These are phyloP conservation scores for Penicillium thymicola DNA, from an alignment of 2,329 filamentous ascomycete species.

Conservation along the genomic window DNA sequence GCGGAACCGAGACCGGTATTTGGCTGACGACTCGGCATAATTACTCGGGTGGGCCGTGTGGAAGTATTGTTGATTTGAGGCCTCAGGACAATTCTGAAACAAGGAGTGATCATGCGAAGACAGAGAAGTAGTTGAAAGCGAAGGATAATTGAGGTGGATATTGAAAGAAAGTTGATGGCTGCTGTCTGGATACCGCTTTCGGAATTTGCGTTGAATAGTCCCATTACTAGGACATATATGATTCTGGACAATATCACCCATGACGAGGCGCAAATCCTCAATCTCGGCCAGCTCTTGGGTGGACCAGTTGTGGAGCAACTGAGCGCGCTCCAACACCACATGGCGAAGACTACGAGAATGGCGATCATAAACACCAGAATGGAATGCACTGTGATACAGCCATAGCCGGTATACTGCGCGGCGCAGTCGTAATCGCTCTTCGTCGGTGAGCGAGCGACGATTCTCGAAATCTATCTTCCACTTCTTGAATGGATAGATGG, in stretches of 20 bases:
- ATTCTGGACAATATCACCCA: conserved; percentile 54
- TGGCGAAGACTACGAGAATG: conserved; percentile 48
- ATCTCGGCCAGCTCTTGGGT: conserved; percentile 57
- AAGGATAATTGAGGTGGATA: conserved; percentile 52
- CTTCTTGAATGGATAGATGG: conserved; percentile 62
- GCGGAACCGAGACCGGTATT: conserved; percentile 47
- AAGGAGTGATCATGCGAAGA: neutral
- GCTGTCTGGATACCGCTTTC: conserved; percentile 52
- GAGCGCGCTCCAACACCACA: conserved; percentile 51
- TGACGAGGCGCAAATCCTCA: conserved; percentile 55
- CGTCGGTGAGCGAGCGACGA: conserved; percentile 50
- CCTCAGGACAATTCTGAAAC: conserved; percentile 8
- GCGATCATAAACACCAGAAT: conserved; percentile 51
- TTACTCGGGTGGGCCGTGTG: conserved; percentile 23
- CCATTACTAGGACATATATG: conserved; percentile 62
- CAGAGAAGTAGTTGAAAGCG: conserved; percentile 13
- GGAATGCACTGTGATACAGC: conserved; percentile 59
- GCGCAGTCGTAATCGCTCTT: conserved; percentile 52
- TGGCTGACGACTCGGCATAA: conserved; percentile 26
- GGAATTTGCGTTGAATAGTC: conserved; percentile 57
- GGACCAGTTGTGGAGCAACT: conserved; percentile 58
- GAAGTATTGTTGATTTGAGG: conserved; percentile 20
- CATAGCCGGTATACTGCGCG: conserved; percentile 60
- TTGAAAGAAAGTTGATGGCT: conserved; percentile 51
- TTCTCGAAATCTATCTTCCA: conserved; percentile 58